Conservation (phyloP, 1,284 basidiomycete genomes). For the Papiliotrema fonsecae region DNA sequence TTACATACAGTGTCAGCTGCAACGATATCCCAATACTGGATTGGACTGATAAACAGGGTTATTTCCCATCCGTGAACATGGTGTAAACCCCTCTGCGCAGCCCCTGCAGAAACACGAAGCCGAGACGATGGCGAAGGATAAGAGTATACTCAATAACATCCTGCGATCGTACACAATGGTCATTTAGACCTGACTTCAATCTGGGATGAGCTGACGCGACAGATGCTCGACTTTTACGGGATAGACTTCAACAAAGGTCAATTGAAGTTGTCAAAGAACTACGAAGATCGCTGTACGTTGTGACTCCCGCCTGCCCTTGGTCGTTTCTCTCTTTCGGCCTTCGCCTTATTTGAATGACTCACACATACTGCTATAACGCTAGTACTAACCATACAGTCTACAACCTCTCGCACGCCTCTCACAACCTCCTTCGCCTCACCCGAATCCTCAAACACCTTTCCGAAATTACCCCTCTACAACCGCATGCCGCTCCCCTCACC, state of each 20-base stretch:
- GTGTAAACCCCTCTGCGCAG: constrained; percentile 61
- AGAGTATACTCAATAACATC: constrained; percentile 54
- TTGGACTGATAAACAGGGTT: constrained; percentile 15
- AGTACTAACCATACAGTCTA: too few relatives aligned
- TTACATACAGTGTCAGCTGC: constrained; percentile 29
- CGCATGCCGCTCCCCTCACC: constrained; percentile 62
- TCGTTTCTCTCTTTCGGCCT: too few relatives aligned
- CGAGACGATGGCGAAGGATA: constrained; percentile 56
- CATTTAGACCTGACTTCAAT: background rate
- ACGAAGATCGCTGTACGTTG: constrained; percentile 21
- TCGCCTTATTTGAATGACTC: too few relatives aligned
- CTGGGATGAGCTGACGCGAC: background rate
- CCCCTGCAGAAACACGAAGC: constrained; percentile 64
- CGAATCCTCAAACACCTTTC: constrained; percentile 71
- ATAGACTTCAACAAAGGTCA: constrained; percentile 25
- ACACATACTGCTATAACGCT: too few relatives aligned
- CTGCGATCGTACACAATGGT: constrained; percentile 56
- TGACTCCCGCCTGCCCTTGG: too few relatives aligned
- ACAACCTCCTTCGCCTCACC: constrained; percentile 72
- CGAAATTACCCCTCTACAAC: constrained; percentile 50
- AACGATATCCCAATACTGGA: background rate
- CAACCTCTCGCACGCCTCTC: constrained; percentile 60
- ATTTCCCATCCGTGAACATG: constrained; percentile 34
- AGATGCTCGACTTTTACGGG: constrained; percentile 36
- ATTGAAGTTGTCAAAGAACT: constrained; percentile 11